Conservation (phyloP, 2,329 filamentous ascomycete genomes). For the Penicillium sp. region DNA sequence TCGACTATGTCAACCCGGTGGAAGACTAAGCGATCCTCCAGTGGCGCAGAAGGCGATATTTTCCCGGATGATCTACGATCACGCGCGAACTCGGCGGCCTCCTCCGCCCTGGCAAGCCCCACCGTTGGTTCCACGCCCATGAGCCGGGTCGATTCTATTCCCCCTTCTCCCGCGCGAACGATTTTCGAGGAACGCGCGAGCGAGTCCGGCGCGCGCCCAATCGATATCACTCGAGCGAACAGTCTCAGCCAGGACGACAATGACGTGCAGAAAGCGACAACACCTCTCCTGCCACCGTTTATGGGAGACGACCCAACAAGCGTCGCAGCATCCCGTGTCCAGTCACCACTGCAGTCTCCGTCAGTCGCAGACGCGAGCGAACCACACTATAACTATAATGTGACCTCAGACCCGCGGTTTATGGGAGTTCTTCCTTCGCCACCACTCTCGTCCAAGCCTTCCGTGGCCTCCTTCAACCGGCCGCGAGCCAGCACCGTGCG, state of each 20-base stretch:
- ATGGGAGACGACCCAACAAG: conserved; percentile 60
- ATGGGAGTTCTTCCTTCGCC: conserved; percentile 61
- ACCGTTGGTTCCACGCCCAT: conserved; percentile 35
- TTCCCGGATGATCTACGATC: conserved; percentile 39
- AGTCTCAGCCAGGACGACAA: conserved; percentile 50
- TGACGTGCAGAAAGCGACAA: conserved; percentile 68
- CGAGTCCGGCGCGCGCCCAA: conserved; percentile 51
- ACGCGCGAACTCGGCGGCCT: conserved; percentile 43
- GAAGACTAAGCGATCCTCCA: conserved; percentile 41
- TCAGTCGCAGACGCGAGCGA: conserved; percentile 64
- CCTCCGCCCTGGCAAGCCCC: conserved; percentile 41
- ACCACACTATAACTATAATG: conserved; percentile 44
- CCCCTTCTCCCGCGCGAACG: conserved; percentile 64
- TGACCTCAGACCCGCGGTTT: conserved; percentile 52
- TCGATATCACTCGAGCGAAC: conserved; percentile 57
- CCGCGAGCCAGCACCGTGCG: conserved; percentile 47
- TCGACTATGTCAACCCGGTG: conserved; percentile 66
- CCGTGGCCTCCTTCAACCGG: conserved; percentile 69
- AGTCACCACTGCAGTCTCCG: conserved; percentile 85
- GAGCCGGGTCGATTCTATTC: conserved; percentile 53
- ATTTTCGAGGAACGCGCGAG: conserved; percentile 57
- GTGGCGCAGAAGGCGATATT: conserved; percentile 30
- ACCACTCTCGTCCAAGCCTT: conserved; percentile 74
- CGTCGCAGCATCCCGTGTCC: conserved; percentile 56
- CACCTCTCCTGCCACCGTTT: conserved; percentile 80